Percentiles rank a stretch among this genome's conserved stretches.
Conservation (phyloP, 2,329 filamentous ascomycete genomes). For the Myriosclerotinia scirpicola region DNA sequence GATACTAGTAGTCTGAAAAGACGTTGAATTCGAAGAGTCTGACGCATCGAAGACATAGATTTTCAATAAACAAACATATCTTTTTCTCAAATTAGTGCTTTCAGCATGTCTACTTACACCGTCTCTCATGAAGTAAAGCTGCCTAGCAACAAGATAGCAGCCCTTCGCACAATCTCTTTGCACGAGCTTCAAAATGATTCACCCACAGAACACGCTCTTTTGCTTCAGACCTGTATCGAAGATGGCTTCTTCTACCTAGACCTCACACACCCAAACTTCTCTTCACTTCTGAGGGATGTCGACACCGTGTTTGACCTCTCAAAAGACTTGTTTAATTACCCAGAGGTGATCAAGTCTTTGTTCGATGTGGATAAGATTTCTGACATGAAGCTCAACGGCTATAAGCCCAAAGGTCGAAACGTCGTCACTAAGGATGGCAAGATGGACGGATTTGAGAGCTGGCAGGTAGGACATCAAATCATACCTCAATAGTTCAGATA, state of each 20-base stretch:
- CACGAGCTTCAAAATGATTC: background rate
- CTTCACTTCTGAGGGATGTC: background rate
- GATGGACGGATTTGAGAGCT: constrained; percentile 6
- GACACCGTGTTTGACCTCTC: background rate
- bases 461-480: background rate
- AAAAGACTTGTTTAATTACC: background rate
- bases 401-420: constrained; percentile 5
- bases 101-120: too few relatives aligned
- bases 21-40: too few relatives aligned
- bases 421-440: background rate
- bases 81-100: too few relatives aligned
- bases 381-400: constrained; percentile 6
- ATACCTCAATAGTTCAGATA: background rate
- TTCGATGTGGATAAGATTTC: background rate
- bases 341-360: background rate
- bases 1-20: too few relatives aligned
- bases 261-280: background rate
- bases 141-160: too few relatives aligned
- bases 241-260: constrained; percentile 4
- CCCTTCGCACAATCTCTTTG: too few relatives aligned
- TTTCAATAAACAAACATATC: too few relatives aligned
- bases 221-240: background rate
- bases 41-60: too few relatives aligned
- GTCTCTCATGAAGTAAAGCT: too few relatives aligned
- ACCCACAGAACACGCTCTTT: background rate